Percentiles rank a stretch among this genome's conserved stretches.
These are phyloP conservation scores for Prunus mira DNA, from an alignment of 306 rosid species.

Conservation along the genomic window DNA sequence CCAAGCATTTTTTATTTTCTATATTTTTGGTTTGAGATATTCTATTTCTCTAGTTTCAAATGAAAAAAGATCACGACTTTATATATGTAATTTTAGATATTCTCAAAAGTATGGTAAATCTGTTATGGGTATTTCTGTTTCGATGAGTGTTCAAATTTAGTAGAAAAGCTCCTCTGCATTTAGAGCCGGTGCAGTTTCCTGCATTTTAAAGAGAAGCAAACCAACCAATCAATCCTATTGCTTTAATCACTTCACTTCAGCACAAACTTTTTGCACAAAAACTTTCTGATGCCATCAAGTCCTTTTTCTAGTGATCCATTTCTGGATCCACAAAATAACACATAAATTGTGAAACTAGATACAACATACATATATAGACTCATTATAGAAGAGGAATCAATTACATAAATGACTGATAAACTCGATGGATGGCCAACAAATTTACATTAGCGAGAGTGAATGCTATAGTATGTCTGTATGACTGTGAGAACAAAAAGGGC, in stretches of 20 bases:
- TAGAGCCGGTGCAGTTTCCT: too few relatives aligned
- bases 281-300: too few relatives aligned
- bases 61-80: not conserved
- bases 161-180: not conserved
- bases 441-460: not conserved
- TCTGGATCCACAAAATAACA: not conserved
- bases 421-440: too few relatives aligned
- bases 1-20: not conserved
- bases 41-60: not conserved
- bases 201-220: too few relatives aligned
- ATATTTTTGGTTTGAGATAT: not conserved
- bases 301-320: too few relatives aligned
- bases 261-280: too few relatives aligned
- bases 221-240: too few relatives aligned
- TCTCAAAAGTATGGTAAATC: not conserved
- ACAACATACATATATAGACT: not conserved
- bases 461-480: not conserved
- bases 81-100: not conserved
- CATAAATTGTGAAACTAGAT: not conserved
- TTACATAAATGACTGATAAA: not conserved
- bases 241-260: too few relatives aligned
- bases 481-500: not conserved
- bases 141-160: not conserved
- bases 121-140: not conserved
- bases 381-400: not conserved